phyloP scores from a whole-genome alignment of 2,329 filamentous ascomycete species.

The Pyricularia pennisetigena region DNA sequence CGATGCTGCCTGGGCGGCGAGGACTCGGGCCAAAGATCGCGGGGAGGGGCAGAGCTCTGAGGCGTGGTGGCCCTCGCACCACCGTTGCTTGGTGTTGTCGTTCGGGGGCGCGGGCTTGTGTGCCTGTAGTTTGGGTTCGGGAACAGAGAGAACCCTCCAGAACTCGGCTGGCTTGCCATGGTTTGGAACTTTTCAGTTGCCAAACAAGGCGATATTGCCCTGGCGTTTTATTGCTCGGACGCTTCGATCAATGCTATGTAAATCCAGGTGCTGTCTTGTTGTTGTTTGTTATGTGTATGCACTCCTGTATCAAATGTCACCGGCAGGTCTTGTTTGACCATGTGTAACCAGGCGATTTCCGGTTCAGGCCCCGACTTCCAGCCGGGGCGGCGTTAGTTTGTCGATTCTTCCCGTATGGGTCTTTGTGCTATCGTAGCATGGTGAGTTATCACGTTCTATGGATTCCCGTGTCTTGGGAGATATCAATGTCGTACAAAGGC shows the following conservation, averaged over 20 bases:
- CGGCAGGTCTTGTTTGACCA: neutral
- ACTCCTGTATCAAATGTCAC: neutral
- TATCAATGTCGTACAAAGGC: neutral
- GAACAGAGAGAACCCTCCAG: slow-evolving; percentile 47
- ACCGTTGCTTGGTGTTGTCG: slow-evolving; percentile 23
- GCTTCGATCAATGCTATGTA: neutral
- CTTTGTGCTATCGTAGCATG: neutral
- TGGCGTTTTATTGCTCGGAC: neutral
- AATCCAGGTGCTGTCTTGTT: neutral
- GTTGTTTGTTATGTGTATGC: neutral
- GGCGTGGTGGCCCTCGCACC: slow-evolving; percentile 11
- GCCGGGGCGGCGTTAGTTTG: neutral
- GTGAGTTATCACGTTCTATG: neutral
- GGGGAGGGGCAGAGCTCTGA: slow-evolving; percentile 17
- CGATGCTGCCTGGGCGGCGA: slow-evolving; percentile 15
- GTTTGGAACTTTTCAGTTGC: neutral
- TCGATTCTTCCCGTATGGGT: neutral
- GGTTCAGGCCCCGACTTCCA: neutral
- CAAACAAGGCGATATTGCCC: too few species aligned
- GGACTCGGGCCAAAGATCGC: slow-evolving; percentile 9
- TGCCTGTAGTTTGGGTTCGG: slow-evolving; percentile 34
- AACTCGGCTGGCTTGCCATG: slow-evolving; percentile 28
- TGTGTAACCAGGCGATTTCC: neutral
- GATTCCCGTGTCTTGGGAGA: neutral
- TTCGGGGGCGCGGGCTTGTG: slow-evolving; percentile 22